A percentile compares a stretch with the other conserved stretches of the same genome.
Conservation (phyloP, 148 eudicot species). For the Vaccinium corymbosum region DNA sequence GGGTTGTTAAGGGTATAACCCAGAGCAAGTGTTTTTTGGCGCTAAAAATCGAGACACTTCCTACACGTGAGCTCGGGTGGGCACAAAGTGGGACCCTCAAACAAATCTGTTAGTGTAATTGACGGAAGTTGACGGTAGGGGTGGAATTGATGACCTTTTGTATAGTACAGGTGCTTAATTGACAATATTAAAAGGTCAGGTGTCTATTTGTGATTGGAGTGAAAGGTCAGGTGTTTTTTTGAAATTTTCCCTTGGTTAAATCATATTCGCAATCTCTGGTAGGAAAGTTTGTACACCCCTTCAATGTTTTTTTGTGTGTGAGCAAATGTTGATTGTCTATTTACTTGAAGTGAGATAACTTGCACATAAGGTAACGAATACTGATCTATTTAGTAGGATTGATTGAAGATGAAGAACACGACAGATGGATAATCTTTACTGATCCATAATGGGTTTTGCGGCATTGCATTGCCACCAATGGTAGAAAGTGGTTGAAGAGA, state of each 20-base stretch:
- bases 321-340: background rate
- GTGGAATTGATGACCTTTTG: no score
- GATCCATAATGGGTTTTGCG: background rate
- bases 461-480: background rate
- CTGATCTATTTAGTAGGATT: background rate
- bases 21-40: background rate
- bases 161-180: no score
- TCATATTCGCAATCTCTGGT: background rate
- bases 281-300: background rate
- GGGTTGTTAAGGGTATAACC: no score
- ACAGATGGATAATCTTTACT: background rate
- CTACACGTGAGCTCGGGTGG: no score
- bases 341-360: background rate
- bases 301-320: background rate
- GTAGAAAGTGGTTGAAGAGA: background rate
- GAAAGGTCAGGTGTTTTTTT: no score
- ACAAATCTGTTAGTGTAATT: no score
- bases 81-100: no score
- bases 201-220: no score
- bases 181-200: no score
- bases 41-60: no score
- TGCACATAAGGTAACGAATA: background rate
- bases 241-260: background rate
- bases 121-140: no score
- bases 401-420: background rate